A percentile compares a stretch with the other conserved stretches of the same genome.
phyloP scores from a whole-genome alignment of 129 eudicot species.

The Flaveria trinervia region DNA sequence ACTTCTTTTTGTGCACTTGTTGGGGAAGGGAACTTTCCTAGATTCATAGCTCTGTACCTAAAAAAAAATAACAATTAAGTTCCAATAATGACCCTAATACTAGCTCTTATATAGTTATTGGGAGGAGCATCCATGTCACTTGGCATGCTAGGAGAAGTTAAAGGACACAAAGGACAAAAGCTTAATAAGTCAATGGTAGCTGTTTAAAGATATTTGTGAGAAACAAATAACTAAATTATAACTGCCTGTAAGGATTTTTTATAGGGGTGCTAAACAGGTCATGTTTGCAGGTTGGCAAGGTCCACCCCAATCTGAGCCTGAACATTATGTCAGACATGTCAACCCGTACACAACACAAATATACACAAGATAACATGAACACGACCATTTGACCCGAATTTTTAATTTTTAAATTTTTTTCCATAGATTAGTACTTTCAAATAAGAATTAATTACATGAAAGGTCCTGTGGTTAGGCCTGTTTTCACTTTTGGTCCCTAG shows the following conservation, averaged over 20 bases:
- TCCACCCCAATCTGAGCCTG: no score
- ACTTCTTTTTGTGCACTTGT: constrained; percentile 44
- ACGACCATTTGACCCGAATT: no score
- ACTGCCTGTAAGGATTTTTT: not conserved
- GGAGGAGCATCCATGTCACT: not conserved
- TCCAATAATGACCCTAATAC: not conserved
- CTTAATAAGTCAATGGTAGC: not conserved
- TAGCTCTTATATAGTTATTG: not conserved
- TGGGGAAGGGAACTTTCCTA: constrained; percentile 59
- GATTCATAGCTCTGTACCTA: constrained; percentile 57
- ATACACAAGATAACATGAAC: no score
- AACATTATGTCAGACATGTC: no score
- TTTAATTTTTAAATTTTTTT: no score
- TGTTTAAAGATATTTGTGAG: not conserved
- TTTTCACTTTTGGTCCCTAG: no score
- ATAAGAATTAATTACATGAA: no score
- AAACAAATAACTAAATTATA: not conserved
- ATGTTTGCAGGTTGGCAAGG: no score
- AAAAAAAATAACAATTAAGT: not conserved
- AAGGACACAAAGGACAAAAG: not conserved
- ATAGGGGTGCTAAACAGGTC: no score
- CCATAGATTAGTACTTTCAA: no score
- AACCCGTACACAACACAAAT: no score
- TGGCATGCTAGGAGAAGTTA: not conserved
- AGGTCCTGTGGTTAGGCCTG: no score